Evolutionary conservation across 2,329 filamentous ascomycete genomes (phyloP).

Genomic region (Achaetomium macrosporum): DNA sequence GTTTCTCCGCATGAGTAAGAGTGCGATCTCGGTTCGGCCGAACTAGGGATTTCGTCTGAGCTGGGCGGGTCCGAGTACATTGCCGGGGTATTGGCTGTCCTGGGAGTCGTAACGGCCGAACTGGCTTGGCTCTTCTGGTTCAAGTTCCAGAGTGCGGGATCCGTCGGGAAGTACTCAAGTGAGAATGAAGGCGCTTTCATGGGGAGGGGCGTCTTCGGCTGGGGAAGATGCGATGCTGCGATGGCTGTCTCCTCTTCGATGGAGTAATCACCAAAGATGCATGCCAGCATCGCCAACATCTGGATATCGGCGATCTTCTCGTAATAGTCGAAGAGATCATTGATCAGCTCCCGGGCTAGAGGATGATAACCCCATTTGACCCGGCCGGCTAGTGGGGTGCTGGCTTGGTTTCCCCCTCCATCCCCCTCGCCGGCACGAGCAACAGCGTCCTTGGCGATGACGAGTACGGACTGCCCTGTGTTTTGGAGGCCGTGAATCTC

Average conservation of each 20-base stretch:
- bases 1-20: slow-evolving; percentile 60
- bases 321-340: slow-evolving; percentile 58
- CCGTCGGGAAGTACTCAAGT: slow-evolving; percentile 59
- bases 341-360: slow-evolving; percentile 55
- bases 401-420: slow-evolving; percentile 4
- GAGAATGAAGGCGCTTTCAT: slow-evolving; percentile 63
- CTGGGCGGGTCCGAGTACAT: slow-evolving; percentile 50
- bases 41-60: slow-evolving; percentile 51
- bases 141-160: slow-evolving; percentile 48
- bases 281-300: slow-evolving; percentile 67
- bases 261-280: slow-evolving; percentile 59
- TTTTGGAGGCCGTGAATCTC: slow-evolving; percentile 51
- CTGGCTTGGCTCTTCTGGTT: slow-evolving; percentile 47
- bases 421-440: slow-evolving; percentile 33
- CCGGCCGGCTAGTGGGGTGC: slow-evolving; percentile 44
- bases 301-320: slow-evolving; percentile 59
- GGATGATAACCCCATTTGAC: slow-evolving; percentile 66
- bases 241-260: slow-evolving; percentile 52
- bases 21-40: slow-evolving; percentile 48
- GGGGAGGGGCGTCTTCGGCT: slow-evolving; percentile 56
- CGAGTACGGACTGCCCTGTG: slow-evolving; percentile 55
- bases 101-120: slow-evolving; percentile 52
- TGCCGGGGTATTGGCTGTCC: slow-evolving; percentile 50
- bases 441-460: slow-evolving; percentile 61
- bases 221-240: slow-evolving; percentile 49